These are phyloP conservation scores for Neoarthrinium moseri DNA, from an alignment of 2,329 filamentous ascomycete genomes.

Conservation along the genomic window DNA sequence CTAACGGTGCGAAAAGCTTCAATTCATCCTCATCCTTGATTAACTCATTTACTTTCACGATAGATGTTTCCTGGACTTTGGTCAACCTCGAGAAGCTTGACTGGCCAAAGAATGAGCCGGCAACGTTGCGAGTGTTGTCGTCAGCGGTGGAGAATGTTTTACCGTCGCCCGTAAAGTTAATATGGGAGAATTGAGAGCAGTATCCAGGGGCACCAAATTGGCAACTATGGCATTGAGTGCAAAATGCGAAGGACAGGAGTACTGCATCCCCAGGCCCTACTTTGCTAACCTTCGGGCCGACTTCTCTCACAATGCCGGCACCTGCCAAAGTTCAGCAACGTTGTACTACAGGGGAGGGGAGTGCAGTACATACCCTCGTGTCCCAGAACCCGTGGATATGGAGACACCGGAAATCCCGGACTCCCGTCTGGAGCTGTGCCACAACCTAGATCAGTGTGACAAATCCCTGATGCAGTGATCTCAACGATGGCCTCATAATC, in stretches of 20 bases:
- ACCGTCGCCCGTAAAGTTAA: neutral
- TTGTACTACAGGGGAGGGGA: too few species aligned
- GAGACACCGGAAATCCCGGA: too few species aligned
- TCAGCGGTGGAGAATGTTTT: neutral
- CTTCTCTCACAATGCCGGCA: neutral
- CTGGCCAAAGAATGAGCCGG: neutral
- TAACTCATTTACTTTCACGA: neutral
- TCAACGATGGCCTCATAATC: too few species aligned
- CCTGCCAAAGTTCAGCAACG: neutral
- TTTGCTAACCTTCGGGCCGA: neutral
- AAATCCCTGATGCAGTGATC: too few species aligned
- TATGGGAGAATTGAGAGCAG: neutral
- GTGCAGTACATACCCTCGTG: slow-evolving; percentile 1
- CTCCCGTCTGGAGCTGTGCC: neutral
- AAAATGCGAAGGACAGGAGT: neutral
- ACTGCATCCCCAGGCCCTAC: neutral
- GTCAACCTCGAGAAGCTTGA: neutral
- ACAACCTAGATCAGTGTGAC: neutral
- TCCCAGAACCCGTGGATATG: neutral
- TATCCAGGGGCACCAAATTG: neutral
- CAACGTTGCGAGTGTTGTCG: neutral
- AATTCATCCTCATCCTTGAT: neutral
- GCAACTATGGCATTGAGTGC: neutral
- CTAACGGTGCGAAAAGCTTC: neutral
- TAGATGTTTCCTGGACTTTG: neutral